Evolutionary conservation across 1,139 yeast species (phyloP), one percentile per base, ranked within the genome.

Genomic region (Zygoascus sp.): DNA sequence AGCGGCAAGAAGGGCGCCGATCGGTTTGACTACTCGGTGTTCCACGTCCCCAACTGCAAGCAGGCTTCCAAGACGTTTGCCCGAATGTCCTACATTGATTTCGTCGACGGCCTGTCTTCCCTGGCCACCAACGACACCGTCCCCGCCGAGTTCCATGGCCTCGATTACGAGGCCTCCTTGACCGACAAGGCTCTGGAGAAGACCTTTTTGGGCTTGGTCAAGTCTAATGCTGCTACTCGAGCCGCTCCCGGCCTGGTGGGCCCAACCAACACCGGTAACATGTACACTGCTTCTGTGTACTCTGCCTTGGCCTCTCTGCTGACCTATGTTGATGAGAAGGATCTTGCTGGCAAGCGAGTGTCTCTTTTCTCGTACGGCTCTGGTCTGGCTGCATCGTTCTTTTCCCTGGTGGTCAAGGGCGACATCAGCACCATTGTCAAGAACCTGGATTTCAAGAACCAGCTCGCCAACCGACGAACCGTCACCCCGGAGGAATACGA

Each of bases 21-120:
- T 58, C 80, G 83, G 69, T 94, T 94, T 65, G 97, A 89, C 70
- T 94, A 85, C 76, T 83, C 86, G 61, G 95, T 92, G 42, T 94
- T 92, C 90, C 99, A 94, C 69, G 97, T 90, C 46, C 99, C 99
- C 65, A 94, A 95, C 53, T 90, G 98, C 73, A 94, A 94, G 74
- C 78, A 90, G 64, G 97, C 92, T 53, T 74, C 83, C 62, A 94
- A 94, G 74, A 86, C 95, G 21, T 94, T 81, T 68, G 98, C 96
- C 46, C 83, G 98, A 73, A 72, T 94, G 66, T 70, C 86, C 59
- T 94, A 85, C 77, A 84, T 89, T 66, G 98, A 92, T 71, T 90
- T 77, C 76, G 74, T 74, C 62, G 74, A 81, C 53, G 75, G 86
- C 68, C 81, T n/a, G n/a, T n/a, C 94, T 61, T 58, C 66, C 55